phyloP scores from a whole-genome alignment of 371 early-diverging fungal genomes.

The Cladochytrium tenue region DNA sequence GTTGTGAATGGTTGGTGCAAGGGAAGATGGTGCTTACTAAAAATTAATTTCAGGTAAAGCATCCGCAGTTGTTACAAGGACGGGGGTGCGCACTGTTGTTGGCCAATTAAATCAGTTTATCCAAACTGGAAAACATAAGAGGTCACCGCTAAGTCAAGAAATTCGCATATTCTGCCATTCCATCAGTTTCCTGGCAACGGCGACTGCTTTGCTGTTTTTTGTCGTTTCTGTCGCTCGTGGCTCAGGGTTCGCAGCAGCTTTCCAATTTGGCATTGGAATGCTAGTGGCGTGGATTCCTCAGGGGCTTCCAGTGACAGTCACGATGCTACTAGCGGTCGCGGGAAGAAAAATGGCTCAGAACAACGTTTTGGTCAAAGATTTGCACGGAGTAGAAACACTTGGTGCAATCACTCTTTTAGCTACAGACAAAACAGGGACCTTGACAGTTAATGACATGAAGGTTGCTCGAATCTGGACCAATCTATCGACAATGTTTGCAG shows the following conservation, averaged over 20 bases:
- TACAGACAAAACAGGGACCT: conserved; percentile 61
- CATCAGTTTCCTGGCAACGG: conserved; percentile 44
- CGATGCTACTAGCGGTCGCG: conserved; percentile 51
- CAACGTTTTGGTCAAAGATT: conserved; percentile 55
- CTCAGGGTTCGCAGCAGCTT: conserved; percentile 26
- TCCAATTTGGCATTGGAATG: conserved; percentile 49
- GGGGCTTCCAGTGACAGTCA: conserved; percentile 52
- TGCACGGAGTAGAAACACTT: conserved; percentile 58
- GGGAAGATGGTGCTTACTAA: not conserved
- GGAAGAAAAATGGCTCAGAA: conserved; percentile 48
- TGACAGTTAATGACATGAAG: conserved; percentile 53
- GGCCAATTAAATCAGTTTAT: conserved; percentile 47
- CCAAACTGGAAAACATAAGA: conserved; percentile 22
- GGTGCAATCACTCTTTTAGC: conserved; percentile 57
- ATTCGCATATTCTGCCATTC: conserved; percentile 47
- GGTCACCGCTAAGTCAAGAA: conserved; percentile 46
- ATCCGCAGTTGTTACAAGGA: conserved; percentile 48
- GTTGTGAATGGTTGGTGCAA: conserved; percentile 33
- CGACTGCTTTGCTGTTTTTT: conserved; percentile 51
- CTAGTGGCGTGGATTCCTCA: conserved; percentile 57
- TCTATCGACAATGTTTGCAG: conserved; percentile 27
- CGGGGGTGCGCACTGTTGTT: conserved; percentile 46
- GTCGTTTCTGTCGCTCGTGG: conserved; percentile 38
- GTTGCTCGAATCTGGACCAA: conserved; percentile 48
- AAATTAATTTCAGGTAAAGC: conserved; percentile 44